Conservation (phyloP, 495 filamentous ascomycete genomes). For the Annulohypoxylon stygium region DNA sequence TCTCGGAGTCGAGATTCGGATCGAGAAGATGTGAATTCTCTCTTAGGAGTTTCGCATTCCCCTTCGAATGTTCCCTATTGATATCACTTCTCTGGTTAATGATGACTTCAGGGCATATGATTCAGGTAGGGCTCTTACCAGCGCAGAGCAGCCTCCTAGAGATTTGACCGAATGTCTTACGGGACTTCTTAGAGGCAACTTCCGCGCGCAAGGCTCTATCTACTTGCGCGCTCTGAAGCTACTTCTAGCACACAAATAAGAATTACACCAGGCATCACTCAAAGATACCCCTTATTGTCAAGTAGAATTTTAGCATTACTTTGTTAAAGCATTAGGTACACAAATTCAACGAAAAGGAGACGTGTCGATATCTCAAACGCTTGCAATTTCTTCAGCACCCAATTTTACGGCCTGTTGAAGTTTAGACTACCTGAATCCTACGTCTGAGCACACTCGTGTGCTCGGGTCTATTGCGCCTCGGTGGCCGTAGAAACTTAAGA, state of each 20-base stretch:
- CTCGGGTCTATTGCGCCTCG: conserved; percentile 10
- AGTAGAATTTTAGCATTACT: not conserved
- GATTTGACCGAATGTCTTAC: not conserved
- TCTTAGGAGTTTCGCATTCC: not conserved
- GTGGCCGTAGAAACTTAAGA: conserved; percentile 8
- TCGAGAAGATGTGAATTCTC: not conserved
- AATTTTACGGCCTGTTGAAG: conserved; percentile 17
- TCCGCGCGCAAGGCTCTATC: not conserved
- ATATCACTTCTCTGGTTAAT: conserved; percentile 2
- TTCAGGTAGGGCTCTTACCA: conserved; percentile 2
- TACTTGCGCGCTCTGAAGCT: not conserved
- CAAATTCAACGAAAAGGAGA: conserved; percentile 9
- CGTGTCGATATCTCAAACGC: conserved; percentile 13
- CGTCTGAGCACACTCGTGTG: conserved; percentile 34
- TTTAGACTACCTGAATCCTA: conserved; percentile 18
- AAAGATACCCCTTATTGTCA: conserved; percentile 10
- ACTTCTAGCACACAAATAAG: not conserved
- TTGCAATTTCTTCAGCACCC: conserved; percentile 10
- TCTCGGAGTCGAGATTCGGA: not conserved
- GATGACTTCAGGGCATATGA: not conserved
- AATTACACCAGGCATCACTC: conserved; percentile 1
- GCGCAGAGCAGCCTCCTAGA: not conserved
- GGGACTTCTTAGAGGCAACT: not conserved
- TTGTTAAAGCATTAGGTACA: not conserved
- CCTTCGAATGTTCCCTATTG: not conserved